These are phyloP conservation scores for Rhynchospora tenuis DNA, from an alignment of 176 grass and related monocot species.

Conservation along the genomic window DNA sequence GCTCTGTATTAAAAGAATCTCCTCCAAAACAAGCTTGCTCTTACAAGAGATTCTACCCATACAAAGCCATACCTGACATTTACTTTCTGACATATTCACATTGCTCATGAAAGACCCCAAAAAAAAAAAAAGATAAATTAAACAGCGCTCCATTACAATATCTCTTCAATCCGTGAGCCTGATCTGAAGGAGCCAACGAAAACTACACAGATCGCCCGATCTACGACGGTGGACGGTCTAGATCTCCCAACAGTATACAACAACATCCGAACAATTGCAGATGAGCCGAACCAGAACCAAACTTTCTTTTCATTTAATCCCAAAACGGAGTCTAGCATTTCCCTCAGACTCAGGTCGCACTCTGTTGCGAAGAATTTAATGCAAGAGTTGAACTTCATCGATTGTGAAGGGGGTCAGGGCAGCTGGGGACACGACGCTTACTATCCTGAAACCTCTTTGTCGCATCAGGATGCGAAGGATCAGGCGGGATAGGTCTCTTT, in stretches of 20 bases:
- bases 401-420: conserved; percentile 14
- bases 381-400: background rate
- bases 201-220: background rate
- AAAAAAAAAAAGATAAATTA: background rate
- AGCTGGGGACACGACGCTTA: background rate
- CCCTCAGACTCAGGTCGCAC: background rate
- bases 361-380: background rate
- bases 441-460: background rate
- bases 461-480: background rate
- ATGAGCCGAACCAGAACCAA: background rate
- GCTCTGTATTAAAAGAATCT: conserved; percentile 16
- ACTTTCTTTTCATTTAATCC: background rate
- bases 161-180: background rate
- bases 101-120: background rate
- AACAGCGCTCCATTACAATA: background rate
- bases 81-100: conserved; percentile 10
- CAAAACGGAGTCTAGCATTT: background rate
- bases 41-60: conserved; percentile 20
- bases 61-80: conserved; percentile 13
- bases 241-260: background rate
- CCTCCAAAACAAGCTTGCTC: conserved; percentile 1
- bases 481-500: background rate
- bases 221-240: background rate
- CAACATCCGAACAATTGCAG: background rate
- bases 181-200: background rate